Evolutionary conservation across 2,329 filamentous ascomycete species (phyloP).

Genomic region (Huntiella abstrusa): DNA sequence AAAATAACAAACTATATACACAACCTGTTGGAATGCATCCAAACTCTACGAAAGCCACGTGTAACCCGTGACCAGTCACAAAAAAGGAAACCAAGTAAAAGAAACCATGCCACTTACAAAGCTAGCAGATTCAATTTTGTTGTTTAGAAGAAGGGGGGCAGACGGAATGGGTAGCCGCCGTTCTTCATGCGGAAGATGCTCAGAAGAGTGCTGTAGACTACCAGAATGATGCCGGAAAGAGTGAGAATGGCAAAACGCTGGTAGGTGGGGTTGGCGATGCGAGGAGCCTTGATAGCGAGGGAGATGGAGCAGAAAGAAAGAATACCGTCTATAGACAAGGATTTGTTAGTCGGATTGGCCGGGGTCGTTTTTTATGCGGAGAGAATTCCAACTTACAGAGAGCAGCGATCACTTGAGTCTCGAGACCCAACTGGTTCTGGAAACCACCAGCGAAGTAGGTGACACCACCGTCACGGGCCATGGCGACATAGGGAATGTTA

Average conservation of each 20-base stretch:
- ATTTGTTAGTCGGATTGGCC: not conserved
- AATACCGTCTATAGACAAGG: slow-evolving; percentile 42
- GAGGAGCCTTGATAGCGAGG: slow-evolving; percentile 82
- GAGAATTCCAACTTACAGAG: slow-evolving; percentile 50
- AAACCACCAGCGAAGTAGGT: slow-evolving; percentile 84
- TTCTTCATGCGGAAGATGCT: slow-evolving; percentile 94
- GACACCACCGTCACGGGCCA: slow-evolving; percentile 68
- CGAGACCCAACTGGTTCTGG: slow-evolving; percentile 80
- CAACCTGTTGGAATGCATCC: too few species aligned
- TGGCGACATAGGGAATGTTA: slow-evolving; percentile 79
- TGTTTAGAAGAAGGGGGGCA: slow-evolving; percentile 63
- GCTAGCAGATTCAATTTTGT: too few species aligned
- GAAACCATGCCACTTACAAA: too few species aligned
- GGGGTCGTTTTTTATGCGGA: not conserved
- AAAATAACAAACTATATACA: too few species aligned
- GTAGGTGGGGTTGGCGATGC: slow-evolving; percentile 54
- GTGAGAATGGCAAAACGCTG: slow-evolving; percentile 69
- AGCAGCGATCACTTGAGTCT: slow-evolving; percentile 86
- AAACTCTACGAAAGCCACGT: too few species aligned
- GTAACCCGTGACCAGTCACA: too few species aligned
- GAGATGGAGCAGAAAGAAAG: slow-evolving; percentile 80
- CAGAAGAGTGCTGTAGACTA: slow-evolving; percentile 84
- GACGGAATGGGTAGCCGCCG: slow-evolving; percentile 77
- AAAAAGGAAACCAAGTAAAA: not conserved
- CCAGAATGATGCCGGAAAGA: slow-evolving; percentile 59